Percentiles rank a stretch among this genome's conserved stretches.
These are phyloP conservation scores for Monosporascus cannonballus DNA, from an alignment of 2,329 filamentous ascomycete species.

Conservation along the genomic window DNA sequence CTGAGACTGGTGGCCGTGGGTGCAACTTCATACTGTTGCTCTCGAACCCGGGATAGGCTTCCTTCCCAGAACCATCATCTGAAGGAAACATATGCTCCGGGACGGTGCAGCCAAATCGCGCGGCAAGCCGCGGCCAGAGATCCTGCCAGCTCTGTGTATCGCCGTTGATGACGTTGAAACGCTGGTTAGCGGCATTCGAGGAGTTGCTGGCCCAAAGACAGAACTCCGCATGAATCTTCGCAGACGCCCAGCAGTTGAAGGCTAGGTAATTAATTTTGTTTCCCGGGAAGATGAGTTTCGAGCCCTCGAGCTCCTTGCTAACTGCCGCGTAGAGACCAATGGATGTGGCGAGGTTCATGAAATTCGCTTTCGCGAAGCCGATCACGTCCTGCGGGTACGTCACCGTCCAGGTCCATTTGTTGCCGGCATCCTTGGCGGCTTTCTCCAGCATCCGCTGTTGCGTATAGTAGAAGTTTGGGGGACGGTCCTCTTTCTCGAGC, in stretches of 20 bases:
- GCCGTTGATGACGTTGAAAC: constrained; percentile 37
- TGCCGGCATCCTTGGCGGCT: constrained; percentile 6
- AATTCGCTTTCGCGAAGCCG: constrained; percentile 27
- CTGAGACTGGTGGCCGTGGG: constrained; percentile 23
- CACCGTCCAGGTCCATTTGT: constrained; percentile 20
- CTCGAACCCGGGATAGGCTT: constrained; percentile 9
- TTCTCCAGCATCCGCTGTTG: constrained; percentile 38
- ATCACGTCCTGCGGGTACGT: constrained; percentile 30
- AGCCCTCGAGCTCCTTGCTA: constrained; percentile 24
- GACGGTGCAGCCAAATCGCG: constrained; percentile 29
- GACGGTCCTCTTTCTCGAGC: constrained; percentile 30
- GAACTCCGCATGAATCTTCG: constrained; percentile 29
- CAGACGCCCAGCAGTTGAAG: constrained; percentile 27
- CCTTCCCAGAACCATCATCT: constrained; percentile 7
- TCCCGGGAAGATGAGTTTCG: constrained; percentile 27
- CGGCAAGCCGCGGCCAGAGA: constrained; percentile 33
- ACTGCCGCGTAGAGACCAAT: constrained; percentile 35
- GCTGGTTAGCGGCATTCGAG: constrained; percentile 29
- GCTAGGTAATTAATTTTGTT: constrained; percentile 28
- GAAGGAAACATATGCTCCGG: constrained; percentile 23
- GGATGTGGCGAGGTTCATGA: constrained; percentile 34
- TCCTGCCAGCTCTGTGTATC: constrained; percentile 35
- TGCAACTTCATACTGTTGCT: constrained; percentile 12
- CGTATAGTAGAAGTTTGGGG: constrained; percentile 45
- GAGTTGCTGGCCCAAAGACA: constrained; percentile 27